These are phyloP conservation scores for Auriculariales sp. DNA, from an alignment of 768 basidiomycete species.

Conservation along the genomic window DNA sequence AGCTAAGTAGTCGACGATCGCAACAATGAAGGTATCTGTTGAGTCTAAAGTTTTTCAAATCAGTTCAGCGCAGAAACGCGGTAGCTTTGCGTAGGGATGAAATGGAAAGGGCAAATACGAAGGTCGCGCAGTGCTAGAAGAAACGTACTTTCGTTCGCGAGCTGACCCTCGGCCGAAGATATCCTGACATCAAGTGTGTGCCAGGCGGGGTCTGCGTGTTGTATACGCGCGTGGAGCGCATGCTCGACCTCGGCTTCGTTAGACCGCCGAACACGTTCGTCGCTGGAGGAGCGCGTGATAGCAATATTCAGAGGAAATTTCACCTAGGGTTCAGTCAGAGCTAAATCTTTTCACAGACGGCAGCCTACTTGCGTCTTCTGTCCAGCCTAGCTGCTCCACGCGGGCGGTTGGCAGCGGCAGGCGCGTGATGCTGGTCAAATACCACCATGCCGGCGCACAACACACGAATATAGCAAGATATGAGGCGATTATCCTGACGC, in stretches of 20 bases:
- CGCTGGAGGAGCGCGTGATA: not conserved
- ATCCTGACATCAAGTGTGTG: not conserved
- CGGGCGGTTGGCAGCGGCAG: conserved; percentile 51
- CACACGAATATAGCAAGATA: conserved; percentile 71
- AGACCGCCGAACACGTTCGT: not conserved
- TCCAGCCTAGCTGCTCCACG: conserved; percentile 33
- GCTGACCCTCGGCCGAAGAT: too few relatives aligned
- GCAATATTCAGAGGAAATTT: not conserved
- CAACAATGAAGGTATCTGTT: not conserved
- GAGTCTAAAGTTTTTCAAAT: not conserved
- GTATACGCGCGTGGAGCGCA: not conserved
- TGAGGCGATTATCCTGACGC: conserved; percentile 49
- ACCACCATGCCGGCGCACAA: conserved; percentile 87
- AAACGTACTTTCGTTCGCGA: too few relatives aligned
- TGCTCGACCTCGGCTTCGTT: not conserved
- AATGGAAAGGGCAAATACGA: not conserved
- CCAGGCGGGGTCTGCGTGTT: not conserved
- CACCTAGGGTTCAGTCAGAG: not conserved
- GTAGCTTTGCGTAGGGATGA: too few relatives aligned
- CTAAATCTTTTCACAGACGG: not conserved
- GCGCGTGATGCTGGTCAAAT: conserved; percentile 78
- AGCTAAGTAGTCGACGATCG: not conserved
- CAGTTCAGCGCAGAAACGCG: too few relatives aligned
- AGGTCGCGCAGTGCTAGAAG: not conserved
- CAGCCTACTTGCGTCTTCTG: not conserved